These are phyloP conservation scores for Echium plantagineum DNA, from an alignment of 257 asterid genomes.

Conservation along the genomic window DNA sequence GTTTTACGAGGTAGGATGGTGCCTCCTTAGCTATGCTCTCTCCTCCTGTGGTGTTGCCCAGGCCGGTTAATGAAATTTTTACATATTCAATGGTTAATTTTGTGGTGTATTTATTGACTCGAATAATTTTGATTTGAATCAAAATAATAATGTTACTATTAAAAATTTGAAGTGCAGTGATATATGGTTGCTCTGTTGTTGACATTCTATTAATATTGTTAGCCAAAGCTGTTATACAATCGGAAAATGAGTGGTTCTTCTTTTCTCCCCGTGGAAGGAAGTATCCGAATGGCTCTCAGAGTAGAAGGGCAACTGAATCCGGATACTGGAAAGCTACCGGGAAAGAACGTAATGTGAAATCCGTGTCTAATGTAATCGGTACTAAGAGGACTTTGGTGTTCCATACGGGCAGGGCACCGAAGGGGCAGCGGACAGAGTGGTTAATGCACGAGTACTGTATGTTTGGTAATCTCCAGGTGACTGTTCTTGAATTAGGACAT, in stretches of 20 bases:
- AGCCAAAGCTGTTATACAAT: slow-evolving; percentile 49
- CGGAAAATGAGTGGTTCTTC: slow-evolving; percentile 89
- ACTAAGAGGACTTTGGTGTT: slow-evolving; percentile 80
- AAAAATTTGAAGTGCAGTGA: too few species aligned
- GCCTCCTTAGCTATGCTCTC: too few species aligned
- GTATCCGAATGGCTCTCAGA: slow-evolving; percentile 86
- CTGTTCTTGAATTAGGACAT: background rate
- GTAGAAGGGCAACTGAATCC: slow-evolving; percentile 62
- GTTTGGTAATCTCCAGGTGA: slow-evolving; percentile 45
- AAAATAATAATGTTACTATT: too few species aligned
- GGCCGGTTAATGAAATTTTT: too few species aligned
- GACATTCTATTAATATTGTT: slow-evolving; percentile 13
- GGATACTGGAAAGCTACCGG: slow-evolving; percentile 99
- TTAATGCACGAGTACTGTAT: slow-evolving; percentile 81
- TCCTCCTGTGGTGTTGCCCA: too few species aligned
- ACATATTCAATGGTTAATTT: too few species aligned
- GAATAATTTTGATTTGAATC: too few species aligned
- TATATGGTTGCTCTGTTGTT: background rate
- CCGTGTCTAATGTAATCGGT: slow-evolving; percentile 56
- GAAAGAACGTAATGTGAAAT: slow-evolving; percentile 61
- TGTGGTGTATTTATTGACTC: too few species aligned
- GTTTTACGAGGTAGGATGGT: too few species aligned
- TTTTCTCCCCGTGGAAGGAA: slow-evolving; percentile 77
- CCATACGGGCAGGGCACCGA: slow-evolving; percentile 83
- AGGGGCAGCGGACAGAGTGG: slow-evolving; percentile 90